Conservation (phyloP, 441 rosid genomes). For the Populus hybrid region DNA sequence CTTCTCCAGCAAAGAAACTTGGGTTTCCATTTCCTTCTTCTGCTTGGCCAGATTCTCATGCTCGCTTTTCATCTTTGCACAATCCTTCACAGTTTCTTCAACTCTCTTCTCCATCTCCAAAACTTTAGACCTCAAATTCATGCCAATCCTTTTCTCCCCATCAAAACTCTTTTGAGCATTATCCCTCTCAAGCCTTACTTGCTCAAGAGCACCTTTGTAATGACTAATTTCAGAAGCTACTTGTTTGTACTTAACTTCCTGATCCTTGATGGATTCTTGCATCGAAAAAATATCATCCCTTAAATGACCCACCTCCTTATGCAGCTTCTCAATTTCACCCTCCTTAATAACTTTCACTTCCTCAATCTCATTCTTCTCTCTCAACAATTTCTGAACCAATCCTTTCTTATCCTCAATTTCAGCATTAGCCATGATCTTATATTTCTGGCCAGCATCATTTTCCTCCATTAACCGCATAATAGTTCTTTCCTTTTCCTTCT, state of each 20-base stretch:
- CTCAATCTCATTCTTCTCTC: constrained; percentile 50
- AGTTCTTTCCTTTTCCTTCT: constrained; percentile 27
- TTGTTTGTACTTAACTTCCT: constrained; percentile 32
- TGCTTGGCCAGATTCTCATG: constrained; percentile 24
- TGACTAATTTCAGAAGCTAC: constrained; percentile 29
- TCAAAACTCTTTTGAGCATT: constrained; percentile 32
- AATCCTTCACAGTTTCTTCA: constrained; percentile 27
- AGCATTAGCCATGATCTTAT: constrained; percentile 20
- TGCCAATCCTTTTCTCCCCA: constrained; percentile 38
- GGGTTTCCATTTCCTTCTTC: constrained; percentile 32
- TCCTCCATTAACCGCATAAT: constrained; percentile 30
- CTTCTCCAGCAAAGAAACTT: constrained; percentile 23
- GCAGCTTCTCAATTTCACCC: constrained; percentile 38
- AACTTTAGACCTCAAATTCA: constrained; percentile 31
- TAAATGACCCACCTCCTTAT: constrained; percentile 35
- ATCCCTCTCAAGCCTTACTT: constrained; percentile 41
- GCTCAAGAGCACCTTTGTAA: constrained; percentile 33
- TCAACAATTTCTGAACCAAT: constrained; percentile 31
- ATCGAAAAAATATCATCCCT: constrained; percentile 30
- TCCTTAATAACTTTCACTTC: constrained; percentile 34
- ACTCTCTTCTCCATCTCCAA: constrained; percentile 37
- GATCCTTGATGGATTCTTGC: constrained; percentile 27
- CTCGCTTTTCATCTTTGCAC: constrained; percentile 28
- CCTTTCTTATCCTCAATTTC: constrained; percentile 35
- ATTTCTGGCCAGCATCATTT: constrained; percentile 20